Conservation (phyloP, 2,329 filamentous ascomycete species). For the Trichoderma aggressivum region DNA sequence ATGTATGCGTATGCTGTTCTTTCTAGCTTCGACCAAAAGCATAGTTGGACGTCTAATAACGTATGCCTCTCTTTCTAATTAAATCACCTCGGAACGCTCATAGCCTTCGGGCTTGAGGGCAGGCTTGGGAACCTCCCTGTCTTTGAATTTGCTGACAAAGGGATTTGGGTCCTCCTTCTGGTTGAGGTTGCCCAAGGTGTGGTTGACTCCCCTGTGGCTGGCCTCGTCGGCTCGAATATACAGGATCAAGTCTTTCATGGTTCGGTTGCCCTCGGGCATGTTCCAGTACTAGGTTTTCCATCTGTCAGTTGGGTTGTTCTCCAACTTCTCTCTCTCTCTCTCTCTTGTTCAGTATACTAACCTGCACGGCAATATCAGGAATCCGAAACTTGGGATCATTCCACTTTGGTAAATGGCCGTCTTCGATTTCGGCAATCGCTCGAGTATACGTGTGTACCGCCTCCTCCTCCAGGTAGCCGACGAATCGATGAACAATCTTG, state of each 20-base stretch:
- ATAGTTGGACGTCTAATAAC: neutral
- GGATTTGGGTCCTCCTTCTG: slow-evolving; percentile 88
- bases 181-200: slow-evolving; percentile 85
- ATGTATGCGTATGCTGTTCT: neutral
- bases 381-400: slow-evolving; percentile 64
- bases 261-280: slow-evolving; percentile 79
- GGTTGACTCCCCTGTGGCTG: slow-evolving; percentile 90
- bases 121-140: slow-evolving; percentile 63
- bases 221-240: slow-evolving; percentile 91
- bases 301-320: neutral
- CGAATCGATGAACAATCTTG: slow-evolving; percentile 87
- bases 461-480: slow-evolving; percentile 96
- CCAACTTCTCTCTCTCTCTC: neutral
- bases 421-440: slow-evolving; percentile 81
- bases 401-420: slow-evolving; percentile 82
- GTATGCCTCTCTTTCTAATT: slow-evolving; percentile 14
- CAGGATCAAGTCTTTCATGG: slow-evolving; percentile 81
- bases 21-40: neutral
- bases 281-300: slow-evolving; percentile 66
- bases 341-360: slow-evolving; percentile 22
- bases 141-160: slow-evolving; percentile 79
- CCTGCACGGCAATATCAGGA: slow-evolving; percentile 79
- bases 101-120: slow-evolving; percentile 68
- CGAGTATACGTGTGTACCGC: slow-evolving; percentile 94
- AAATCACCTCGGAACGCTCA: slow-evolving; percentile 79